Percentiles rank a stretch among this genome's conserved stretches.
phyloP scores from a whole-genome alignment of 2,329 filamentous ascomycete genomes.

The Beauveria medogensis region DNA sequence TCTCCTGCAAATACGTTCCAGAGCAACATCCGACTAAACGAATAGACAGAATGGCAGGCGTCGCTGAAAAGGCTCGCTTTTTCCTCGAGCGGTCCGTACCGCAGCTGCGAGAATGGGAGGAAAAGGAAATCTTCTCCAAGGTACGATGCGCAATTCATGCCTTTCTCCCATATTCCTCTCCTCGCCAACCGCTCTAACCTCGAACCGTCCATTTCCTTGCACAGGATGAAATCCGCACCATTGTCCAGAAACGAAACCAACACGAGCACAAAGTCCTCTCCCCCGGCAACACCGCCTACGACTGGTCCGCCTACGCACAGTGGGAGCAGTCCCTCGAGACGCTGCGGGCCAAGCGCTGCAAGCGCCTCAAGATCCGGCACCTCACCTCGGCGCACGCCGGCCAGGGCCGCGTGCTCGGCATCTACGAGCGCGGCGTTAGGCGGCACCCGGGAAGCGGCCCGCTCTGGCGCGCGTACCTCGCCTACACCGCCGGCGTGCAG shows the following conservation, averaged over 20 bases:
- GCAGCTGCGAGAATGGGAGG: slow-evolving; percentile 84
- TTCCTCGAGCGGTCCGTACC: slow-evolving; percentile 88
- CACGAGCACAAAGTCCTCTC: slow-evolving; percentile 88
- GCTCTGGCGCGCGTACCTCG: slow-evolving; percentile 86
- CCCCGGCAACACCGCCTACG: slow-evolving; percentile 64
- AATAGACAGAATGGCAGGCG: slow-evolving; percentile 56
- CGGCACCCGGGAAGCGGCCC: slow-evolving; percentile 75
- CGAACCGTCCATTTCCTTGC: not conserved
- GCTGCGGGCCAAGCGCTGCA: slow-evolving; percentile 74
- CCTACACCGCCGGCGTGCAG: slow-evolving; percentile 64
- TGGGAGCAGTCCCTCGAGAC: slow-evolving; percentile 65
- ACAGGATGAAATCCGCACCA: slow-evolving; percentile 80
- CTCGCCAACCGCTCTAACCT: not conserved
- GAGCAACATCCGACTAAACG: not conserved
- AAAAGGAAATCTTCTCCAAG: slow-evolving; percentile 82
- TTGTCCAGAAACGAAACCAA: slow-evolving; percentile 83
- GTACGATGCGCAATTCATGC: slow-evolving; percentile 31
- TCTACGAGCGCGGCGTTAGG: slow-evolving; percentile 77
- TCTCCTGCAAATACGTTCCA: not conserved
- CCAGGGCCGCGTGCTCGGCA: slow-evolving; percentile 76
- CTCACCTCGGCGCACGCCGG: slow-evolving; percentile 59
- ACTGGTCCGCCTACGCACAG: slow-evolving; percentile 77
- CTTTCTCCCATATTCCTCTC: too few relatives aligned
- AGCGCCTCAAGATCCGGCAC: slow-evolving; percentile 66
- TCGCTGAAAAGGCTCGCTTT: slow-evolving; percentile 90